Evolutionary conservation across 208 protist genomes (phyloP).

Genomic region (Trichomonas tenax): DNA sequence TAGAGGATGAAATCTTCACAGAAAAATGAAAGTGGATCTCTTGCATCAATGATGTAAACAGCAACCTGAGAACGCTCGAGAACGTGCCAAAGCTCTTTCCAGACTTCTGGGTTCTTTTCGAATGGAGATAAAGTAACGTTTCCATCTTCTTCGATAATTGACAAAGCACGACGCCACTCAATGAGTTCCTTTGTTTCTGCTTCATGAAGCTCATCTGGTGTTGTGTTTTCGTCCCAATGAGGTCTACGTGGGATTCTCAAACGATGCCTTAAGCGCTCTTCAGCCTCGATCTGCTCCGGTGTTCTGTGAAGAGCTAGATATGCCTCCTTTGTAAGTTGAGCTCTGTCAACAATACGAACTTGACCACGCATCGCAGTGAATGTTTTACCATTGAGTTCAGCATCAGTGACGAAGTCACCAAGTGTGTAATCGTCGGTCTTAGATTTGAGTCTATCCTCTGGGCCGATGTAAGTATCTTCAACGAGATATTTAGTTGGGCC

Average conservation of each 20-base stretch:
- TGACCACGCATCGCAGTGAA: not conserved
- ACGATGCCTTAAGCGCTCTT: not conserved
- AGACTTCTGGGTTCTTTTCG: conserved; percentile 20
- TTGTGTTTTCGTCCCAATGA: conserved; percentile 22
- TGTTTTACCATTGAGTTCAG: not conserved
- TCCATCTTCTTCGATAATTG: not conserved
- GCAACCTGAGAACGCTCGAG: not conserved
- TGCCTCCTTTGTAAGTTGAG: not conserved
- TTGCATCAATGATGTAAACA: not conserved
- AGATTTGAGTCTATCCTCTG: not conserved
- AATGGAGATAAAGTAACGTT: conserved; percentile 5
- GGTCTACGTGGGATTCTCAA: not conserved
- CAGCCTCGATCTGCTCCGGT: not conserved
- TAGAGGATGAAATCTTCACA: not conserved
- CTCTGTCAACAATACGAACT: not conserved
- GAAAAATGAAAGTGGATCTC: conserved; percentile 14
- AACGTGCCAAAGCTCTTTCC: conserved; percentile 16
- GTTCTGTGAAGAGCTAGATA: not conserved
- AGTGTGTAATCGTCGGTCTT: conserved; percentile 9
- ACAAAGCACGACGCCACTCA: not conserved
- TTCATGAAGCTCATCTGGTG: not conserved
- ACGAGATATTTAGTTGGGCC: not conserved
- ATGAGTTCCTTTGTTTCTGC: not conserved
- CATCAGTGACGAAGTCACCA: not conserved
- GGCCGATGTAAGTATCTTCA: not conserved